phyloP scores from a whole-genome alignment of 2,329 filamentous ascomycete genomes.

The Calonectria ilicicola region DNA sequence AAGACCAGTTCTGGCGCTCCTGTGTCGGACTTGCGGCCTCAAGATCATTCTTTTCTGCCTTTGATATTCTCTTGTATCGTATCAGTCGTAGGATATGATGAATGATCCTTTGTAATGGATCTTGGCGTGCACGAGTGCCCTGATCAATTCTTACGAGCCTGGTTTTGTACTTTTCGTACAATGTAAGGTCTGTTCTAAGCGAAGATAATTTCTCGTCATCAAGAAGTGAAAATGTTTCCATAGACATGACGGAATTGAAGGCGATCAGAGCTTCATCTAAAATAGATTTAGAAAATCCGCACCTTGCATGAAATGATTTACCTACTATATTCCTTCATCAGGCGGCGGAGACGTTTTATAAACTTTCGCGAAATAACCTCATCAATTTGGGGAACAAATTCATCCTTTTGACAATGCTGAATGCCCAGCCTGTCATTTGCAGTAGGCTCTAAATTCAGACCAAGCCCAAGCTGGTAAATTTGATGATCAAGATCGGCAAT shows the following conservation, averaged over 20 bases:
- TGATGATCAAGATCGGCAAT: slow-evolving; percentile 32
- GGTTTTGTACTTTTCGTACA: neutral
- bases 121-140: neutral
- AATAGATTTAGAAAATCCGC: neutral
- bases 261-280: slow-evolving; percentile 38
- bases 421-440: neutral
- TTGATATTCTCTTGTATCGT: neutral
- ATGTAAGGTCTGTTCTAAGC: slow-evolving; percentile 17
- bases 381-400: neutral
- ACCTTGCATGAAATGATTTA: neutral
- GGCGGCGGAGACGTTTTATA: neutral
- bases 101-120: neutral
- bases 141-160: neutral
- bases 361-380: neutral
- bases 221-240: slow-evolving; percentile 40
- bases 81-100: neutral
- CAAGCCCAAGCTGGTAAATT: neutral
- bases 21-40: neutral
- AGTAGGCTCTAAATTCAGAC: neutral
- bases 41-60: neutral
- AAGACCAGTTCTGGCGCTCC: neutral
- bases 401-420: neutral
- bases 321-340: neutral
- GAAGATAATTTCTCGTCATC: slow-evolving; percentile 32
- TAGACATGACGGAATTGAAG: slow-evolving; percentile 39